Evolutionary conservation across 2,329 filamentous ascomycete species (phyloP), one percentile per base, ranked within the genome.

Genomic region (Metarhizium humberi): DNA sequence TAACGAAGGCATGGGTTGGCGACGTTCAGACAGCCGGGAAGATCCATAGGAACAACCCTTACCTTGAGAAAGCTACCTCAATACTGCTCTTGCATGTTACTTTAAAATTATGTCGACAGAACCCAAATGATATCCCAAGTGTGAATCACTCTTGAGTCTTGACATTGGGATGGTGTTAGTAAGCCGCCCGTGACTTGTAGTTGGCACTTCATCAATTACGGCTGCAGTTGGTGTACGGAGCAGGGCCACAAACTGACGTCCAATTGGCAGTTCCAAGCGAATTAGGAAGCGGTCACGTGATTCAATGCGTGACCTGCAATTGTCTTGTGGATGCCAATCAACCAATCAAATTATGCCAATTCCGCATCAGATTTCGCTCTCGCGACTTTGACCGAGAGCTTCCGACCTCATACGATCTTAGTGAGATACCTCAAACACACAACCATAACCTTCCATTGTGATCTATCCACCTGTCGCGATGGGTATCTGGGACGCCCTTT

Each of bases 401-500:
- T 63, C 71, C 71, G 69, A 50, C 61, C 64, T 71, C 70, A 68
- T 67, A 68, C 66, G 64, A 64, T 66, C 50, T 47, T 42, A 61
- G 65, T 62, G 64, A 63, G 63, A 67, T 54, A 69, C 60, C 64
- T 63, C 66, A 65, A 64, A 63, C 62, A 63, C 67, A 68, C 68
- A 49, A 32, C 65, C 65, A 71, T 70, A 65, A 71, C 60, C 70
- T 67, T 66, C 68, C 73, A 71, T 69, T 72, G 69, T 69, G 67
- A 68, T 68, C 65, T 58, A 65, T 62, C 62, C 64, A 65, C 60
- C 65, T 64, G 67, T 71, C 74, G 73, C 71, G 72, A 86, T 86
- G 83, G 82, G 81, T 75, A 77, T 86, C 75, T 85, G 82, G 80
- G 81, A 85, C 71, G 73, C 78, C 63, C 78, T 84, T 66, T 77